phyloP scores from a whole-genome alignment of 2,329 filamentous ascomycete species.

The Daldinia sp. region DNA sequence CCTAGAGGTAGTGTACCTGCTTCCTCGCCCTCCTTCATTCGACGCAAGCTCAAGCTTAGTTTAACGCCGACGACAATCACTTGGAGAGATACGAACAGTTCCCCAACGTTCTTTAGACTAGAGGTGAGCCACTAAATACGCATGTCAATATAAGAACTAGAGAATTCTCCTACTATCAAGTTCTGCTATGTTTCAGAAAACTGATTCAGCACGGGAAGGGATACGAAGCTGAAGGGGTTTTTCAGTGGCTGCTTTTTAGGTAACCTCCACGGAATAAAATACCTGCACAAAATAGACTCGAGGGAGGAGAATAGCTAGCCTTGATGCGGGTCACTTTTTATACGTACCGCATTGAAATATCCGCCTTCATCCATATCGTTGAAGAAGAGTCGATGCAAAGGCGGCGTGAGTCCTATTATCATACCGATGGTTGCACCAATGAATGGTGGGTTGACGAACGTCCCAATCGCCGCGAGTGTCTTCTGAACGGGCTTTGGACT shows the following conservation, averaged over 20 bases:
- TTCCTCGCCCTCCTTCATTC: constrained; percentile 56
- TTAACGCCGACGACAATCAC: constrained; percentile 67
- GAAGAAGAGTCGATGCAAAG: constrained; percentile 64
- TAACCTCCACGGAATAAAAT: not conserved
- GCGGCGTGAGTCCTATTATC: constrained; percentile 60
- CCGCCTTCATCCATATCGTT: constrained; percentile 59
- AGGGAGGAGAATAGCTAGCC: not conserved
- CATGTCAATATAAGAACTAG: constrained; percentile 11
- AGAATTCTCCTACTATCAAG: not conserved
- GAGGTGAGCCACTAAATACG: constrained; percentile 57
- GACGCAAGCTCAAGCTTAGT: constrained; percentile 57
- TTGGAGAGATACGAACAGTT: constrained; percentile 65
- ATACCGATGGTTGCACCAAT: constrained; percentile 60
- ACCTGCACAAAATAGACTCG: not conserved
- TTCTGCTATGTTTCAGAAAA: not conserved
- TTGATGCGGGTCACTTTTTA: not conserved
- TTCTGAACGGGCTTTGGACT: constrained; percentile 50
- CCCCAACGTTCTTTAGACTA: constrained; percentile 61
- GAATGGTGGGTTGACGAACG: constrained; percentile 62
- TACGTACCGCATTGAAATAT: constrained; percentile 57
- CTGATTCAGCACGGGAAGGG: not conserved
- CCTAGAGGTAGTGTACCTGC: constrained; percentile 52
- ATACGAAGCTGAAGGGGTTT: not conserved
- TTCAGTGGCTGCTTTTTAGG: not conserved
- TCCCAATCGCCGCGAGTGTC: constrained; percentile 46